phyloP scores from a whole-genome alignment of 2,329 filamentous ascomycete genomes.

The Aspergillus sp. region DNA sequence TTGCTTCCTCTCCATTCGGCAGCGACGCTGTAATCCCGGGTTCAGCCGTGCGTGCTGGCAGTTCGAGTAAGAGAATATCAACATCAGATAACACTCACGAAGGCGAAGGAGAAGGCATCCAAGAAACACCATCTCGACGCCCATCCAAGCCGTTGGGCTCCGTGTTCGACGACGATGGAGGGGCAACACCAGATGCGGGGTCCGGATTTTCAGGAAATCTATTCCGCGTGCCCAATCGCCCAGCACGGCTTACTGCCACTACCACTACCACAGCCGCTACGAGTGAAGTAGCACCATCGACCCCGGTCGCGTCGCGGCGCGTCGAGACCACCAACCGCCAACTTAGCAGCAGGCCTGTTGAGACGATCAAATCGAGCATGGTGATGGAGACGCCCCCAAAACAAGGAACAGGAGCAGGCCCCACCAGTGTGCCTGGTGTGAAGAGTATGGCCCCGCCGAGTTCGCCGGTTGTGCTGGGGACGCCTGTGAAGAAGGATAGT shows the following conservation, averaged over 20 bases:
- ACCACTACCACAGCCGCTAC: conserved; percentile 16
- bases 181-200: conserved; percentile 4
- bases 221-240: conserved; percentile 21
- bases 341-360: conserved; percentile 2
- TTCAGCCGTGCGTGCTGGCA: conserved; percentile 25
- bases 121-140: conserved; percentile 39
- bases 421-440: too few relatives aligned
- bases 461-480: conserved; percentile 14
- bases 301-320: conserved; percentile 22
- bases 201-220: conserved; percentile 14
- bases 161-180: conserved; percentile 5
- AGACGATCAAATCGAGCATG: conserved; percentile 11
- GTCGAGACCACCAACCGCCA: not conserved
- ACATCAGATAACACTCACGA: not conserved
- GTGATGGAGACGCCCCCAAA: conserved; percentile 24
- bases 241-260: not conserved
- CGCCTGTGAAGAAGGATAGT: conserved; percentile 26
- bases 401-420: too few relatives aligned
- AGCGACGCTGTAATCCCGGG: conserved; percentile 27
- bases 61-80: conserved; percentile 2
- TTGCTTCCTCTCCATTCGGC: conserved; percentile 18
- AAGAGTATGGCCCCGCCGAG: too few relatives aligned
- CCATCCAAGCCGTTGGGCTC: conserved; percentile 18
- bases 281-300: conserved; percentile 19
- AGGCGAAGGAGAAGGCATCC: conserved; percentile 8